Evolutionary conservation across 176 grass and related monocot genomes (phyloP), one percentile per base, ranked within the genome.

Genomic region (Ananas comosus): DNA sequence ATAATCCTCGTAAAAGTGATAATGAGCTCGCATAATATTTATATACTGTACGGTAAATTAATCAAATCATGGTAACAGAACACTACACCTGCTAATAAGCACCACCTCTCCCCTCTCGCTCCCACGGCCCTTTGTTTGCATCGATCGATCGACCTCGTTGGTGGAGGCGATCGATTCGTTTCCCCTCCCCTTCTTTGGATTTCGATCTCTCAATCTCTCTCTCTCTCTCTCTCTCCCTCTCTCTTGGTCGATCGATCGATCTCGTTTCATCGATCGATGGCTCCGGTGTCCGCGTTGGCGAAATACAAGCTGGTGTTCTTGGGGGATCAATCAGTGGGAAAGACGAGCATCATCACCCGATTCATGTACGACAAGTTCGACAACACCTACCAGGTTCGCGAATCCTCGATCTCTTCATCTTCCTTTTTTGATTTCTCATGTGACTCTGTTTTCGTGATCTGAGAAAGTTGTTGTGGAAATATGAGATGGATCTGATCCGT

Each of bases 301-400:
- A 81, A 81, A 29, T 81, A 81, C 61, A 81, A 81, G 48, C 64
- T 81, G 52, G 79, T 81, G 33, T 81, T 81, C 64, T 66, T 81
- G 16, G 79, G 79, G 17, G 79, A 81, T 64, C 79, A 81, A 61
- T 81, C 80, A 1, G 80, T 82, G 3, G 80, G 80, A 25, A 82
- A 82, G 67, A 82, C 80, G 0, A 82, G 80, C 57, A 82, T 82
- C 73, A 82, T 82, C 72, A 82, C 80, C 16, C 63, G 80, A 75
- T 82, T 82, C 67, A 82, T 82, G 80, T 82, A 82, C 53, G 80
- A 82, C 70, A 82, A 82, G 50, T 82, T 82, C 64, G 80, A 82
- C 27, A 82, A 58, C 49, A 82, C 80, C 10, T 82, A 82, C 29
- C 80, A 82, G 80, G 80, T 82, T 42, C 33, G 33, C 33, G 33